A percentile compares a stretch with the other conserved stretches of the same genome.
These are phyloP conservation scores for Oryza punctata DNA, from an alignment of 176 grass and related monocot genomes.

Conservation along the genomic window DNA sequence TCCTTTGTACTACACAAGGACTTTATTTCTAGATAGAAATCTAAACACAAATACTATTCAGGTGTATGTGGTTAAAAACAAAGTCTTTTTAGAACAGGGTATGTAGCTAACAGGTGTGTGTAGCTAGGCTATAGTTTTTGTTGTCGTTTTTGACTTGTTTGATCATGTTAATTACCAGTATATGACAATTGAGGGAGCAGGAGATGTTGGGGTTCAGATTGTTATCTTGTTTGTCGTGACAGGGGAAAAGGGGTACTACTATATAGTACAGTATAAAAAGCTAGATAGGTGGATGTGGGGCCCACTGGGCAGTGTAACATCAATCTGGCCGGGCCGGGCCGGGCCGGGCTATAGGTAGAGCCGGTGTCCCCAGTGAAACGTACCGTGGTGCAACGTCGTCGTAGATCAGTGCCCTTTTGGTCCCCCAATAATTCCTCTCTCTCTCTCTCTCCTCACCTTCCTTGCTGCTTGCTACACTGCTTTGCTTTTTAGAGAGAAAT, in stretches of 20 bases:
- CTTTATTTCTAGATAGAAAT: no score
- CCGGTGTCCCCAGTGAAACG: constrained; percentile 45
- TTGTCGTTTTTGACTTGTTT: no score
- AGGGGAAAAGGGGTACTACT: not conserved
- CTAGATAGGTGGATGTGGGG: not conserved
- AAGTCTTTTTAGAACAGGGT: no score
- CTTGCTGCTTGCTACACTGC: not conserved
- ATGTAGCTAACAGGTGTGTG: no score
- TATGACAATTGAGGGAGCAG: not conserved
- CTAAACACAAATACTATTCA: no score
- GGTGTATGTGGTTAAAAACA: no score
- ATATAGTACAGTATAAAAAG: not conserved
- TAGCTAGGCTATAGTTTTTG: no score
- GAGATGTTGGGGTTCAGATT: constrained; percentile 22
- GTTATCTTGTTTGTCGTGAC: constrained; percentile 30
- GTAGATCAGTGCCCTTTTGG: constrained; percentile 41
- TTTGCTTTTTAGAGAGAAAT: constrained; percentile 30
- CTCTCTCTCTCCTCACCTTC: not conserved
- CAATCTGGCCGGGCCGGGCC: not conserved
- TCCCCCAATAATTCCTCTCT: constrained; percentile 49
- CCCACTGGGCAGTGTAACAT: not conserved
- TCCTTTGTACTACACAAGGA: no score
- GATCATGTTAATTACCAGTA: no score
- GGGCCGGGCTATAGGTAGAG: not conserved
- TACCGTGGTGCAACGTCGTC: constrained; percentile 35